Evolutionary conservation across 2,329 filamentous ascomycete species (phyloP).

Genomic region (Moelleriella libera): DNA sequence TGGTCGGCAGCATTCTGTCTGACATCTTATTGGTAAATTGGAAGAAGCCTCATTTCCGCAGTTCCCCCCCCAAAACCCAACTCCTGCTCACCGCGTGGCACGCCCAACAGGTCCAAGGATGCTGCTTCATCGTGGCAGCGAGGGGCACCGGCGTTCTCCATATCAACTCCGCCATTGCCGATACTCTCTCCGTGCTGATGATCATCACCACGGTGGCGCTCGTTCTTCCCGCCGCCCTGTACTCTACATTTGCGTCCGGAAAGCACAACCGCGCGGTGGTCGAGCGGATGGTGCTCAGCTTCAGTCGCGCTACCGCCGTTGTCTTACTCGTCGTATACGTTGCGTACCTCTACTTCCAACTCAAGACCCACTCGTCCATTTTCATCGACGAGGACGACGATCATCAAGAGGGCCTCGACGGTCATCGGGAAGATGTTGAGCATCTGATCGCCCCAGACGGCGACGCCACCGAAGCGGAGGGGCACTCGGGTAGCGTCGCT

Average conservation of each 20-base stretch:
- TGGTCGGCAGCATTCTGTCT: slow-evolving; percentile 8
- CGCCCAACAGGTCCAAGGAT: slow-evolving; percentile 6
- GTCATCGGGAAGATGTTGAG: too few species aligned
- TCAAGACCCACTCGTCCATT: slow-evolving; percentile 6
- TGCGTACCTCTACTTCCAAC: slow-evolving; percentile 7
- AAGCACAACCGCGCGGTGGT: not conserved
- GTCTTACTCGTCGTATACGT: slow-evolving; percentile 6
- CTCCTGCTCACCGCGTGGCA: not conserved
- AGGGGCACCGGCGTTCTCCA: slow-evolving; percentile 6
- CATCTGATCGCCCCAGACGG: not conserved
- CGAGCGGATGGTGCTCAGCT: slow-evolving; percentile 4
- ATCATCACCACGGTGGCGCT: slow-evolving; percentile 7
- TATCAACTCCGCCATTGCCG: slow-evolving; percentile 6
- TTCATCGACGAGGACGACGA: slow-evolving; percentile 4
- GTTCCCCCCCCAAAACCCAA: not conserved
- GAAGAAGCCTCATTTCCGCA: not conserved
- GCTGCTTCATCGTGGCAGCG: slow-evolving; percentile 7
- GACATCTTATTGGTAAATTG: slow-evolving; percentile 6
- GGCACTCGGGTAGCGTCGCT: not conserved
- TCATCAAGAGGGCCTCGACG: not conserved
- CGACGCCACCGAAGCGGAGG: slow-evolving; percentile 2
- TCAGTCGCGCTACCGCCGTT: slow-evolving; percentile 6
- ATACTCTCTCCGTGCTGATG: slow-evolving; percentile 7
- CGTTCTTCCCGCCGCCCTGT: slow-evolving; percentile 6
- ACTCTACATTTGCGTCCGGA: slow-evolving; percentile 1